Evolutionary conservation across 441 rosid species (phyloP).

Genomic region (Croton laevigatus): DNA sequence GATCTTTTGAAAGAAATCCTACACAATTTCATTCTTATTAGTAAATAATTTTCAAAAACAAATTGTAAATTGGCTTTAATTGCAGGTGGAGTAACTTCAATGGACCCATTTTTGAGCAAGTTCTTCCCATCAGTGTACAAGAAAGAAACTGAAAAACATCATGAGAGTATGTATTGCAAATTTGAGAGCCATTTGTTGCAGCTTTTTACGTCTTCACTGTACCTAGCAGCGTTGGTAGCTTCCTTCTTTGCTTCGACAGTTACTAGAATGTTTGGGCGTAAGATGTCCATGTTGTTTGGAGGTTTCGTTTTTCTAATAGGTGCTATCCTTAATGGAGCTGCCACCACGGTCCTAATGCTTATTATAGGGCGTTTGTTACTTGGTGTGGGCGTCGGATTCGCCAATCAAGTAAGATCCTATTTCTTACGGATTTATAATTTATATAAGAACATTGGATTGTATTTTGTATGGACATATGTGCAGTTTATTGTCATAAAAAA

Average conservation of each 20-base stretch:
- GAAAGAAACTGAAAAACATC: constrained; percentile 17
- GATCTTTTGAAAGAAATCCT: too few species aligned
- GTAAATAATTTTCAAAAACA: too few species aligned
- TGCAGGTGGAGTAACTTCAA: constrained; percentile 63
- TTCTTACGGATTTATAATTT: too few species aligned
- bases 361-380: constrained; percentile 60
- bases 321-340: constrained; percentile 44
- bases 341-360: constrained; percentile 42
- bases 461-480: too few species aligned
- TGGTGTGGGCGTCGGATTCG: constrained; percentile 69
- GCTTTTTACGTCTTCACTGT: constrained; percentile 55
- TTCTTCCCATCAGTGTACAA: constrained; percentile 57
- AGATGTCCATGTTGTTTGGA: constrained; percentile 47
- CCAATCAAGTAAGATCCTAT: constrained; percentile 47
- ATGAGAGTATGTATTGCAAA: constrained; percentile 49
- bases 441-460: too few species aligned
- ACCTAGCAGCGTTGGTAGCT: constrained; percentile 47
- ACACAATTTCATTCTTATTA: too few species aligned
- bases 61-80: not conserved
- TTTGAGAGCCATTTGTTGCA: constrained; percentile 48
- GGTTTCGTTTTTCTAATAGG: constrained; percentile 50
- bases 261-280: constrained; percentile 48
- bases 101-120: constrained; percentile 49
- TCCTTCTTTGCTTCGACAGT: constrained; percentile 49
- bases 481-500: too few species aligned